These are phyloP conservation scores for Tympanopsis confertula DNA, from an alignment of 2,329 filamentous ascomycete species.

Conservation along the genomic window DNA sequence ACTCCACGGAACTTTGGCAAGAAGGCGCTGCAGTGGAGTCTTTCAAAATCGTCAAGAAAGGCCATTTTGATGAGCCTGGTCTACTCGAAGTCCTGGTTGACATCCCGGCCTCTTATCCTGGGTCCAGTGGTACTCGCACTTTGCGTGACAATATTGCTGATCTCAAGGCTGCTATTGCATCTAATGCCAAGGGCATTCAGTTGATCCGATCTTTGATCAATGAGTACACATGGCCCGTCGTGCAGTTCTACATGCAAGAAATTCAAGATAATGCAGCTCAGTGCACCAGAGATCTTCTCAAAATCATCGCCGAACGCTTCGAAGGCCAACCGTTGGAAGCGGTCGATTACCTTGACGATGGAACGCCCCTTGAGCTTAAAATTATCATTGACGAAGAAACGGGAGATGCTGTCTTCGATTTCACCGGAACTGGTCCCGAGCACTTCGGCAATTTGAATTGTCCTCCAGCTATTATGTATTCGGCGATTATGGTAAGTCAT, in stretches of 20 bases:
- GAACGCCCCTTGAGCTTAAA: slow-evolving; percentile 18
- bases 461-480: slow-evolving; percentile 21
- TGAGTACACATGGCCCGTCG: slow-evolving; percentile 16
- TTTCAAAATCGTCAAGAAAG: slow-evolving; percentile 22
- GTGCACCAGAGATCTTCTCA: slow-evolving; percentile 17
- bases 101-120: slow-evolving; percentile 19
- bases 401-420: slow-evolving; percentile 22
- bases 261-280: slow-evolving; percentile 27
- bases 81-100: slow-evolving; percentile 15
- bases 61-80: slow-evolving; percentile 20
- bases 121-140: slow-evolving; percentile 21
- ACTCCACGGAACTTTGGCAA: slow-evolving; percentile 27
- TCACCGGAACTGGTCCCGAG: slow-evolving; percentile 20
- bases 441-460: slow-evolving; percentile 21
- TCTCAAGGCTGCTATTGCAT: slow-evolving; percentile 28
- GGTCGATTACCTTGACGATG: slow-evolving; percentile 22
- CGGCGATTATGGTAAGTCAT: slow-evolving; percentile 18
- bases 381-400: slow-evolving; percentile 16
- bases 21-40: slow-evolving; percentile 27
- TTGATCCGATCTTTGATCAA: slow-evolving; percentile 19
- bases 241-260: slow-evolving; percentile 25
- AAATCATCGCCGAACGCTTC: slow-evolving; percentile 6
- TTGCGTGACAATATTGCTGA: slow-evolving; percentile 30
- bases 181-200: slow-evolving; percentile 25
- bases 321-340: slow-evolving; percentile 11